Percentiles rank a stretch among this genome's conserved stretches.
These are phyloP conservation scores for Eimeria maxima DNA, from an alignment of 169 alveolate species.

Conservation along the genomic window DNA sequence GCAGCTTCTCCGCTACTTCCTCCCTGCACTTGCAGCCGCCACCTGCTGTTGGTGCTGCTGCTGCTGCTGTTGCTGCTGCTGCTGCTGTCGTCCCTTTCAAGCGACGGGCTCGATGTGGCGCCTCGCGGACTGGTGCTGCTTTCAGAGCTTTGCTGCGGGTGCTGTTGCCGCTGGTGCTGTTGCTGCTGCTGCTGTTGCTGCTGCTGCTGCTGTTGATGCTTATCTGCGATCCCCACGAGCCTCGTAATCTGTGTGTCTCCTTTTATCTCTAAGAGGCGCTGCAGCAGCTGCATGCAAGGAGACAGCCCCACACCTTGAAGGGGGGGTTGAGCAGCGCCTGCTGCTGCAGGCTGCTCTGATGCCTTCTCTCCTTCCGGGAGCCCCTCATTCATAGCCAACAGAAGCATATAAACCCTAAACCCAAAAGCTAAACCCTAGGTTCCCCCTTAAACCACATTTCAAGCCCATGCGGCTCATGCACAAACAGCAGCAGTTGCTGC, in stretches of 20 bases:
- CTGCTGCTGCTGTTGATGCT: slow-evolving; percentile 31
- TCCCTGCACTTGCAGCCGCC: neutral
- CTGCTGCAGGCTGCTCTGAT: neutral
- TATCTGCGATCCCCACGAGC: neutral
- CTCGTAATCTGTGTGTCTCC: slow-evolving; percentile 5
- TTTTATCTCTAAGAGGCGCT: neutral
- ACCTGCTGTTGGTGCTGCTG: slow-evolving; percentile 39
- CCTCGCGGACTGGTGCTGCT: neutral
- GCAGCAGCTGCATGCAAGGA: slow-evolving; percentile 44
- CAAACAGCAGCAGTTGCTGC: neutral
- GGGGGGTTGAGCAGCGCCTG: neutral
- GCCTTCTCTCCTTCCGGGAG: neutral
- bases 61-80: neutral
- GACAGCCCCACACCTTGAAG: neutral
- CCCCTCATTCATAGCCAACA: slow-evolving; percentile 9
- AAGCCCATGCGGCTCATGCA: neutral
- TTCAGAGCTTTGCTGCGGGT: neutral
- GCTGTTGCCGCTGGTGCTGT: neutral
- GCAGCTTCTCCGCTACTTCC: neutral
- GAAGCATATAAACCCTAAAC: neutral
- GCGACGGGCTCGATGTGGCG: neutral
- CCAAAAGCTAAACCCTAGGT: neutral
- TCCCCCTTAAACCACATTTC: neutral
- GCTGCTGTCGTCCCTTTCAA: neutral
- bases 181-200: neutral